Evolutionary conservation across 768 basidiomycete species (phyloP), one percentile per base, ranked within the genome.

Genomic region (Rhizopogon rudus): DNA sequence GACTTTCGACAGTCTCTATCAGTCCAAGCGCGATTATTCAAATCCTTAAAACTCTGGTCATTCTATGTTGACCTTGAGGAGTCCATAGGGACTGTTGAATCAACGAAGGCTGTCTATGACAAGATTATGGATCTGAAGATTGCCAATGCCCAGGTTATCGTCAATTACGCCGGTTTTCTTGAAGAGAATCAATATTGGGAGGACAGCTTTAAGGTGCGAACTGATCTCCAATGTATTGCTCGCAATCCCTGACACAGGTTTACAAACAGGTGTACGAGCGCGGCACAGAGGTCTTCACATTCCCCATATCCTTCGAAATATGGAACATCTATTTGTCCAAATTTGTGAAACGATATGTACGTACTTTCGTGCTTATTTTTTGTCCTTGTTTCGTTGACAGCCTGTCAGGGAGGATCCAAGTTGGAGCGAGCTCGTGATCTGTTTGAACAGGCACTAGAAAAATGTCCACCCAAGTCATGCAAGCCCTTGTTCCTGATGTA

Each of bases 241-340:
- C 56, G 44, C 14, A 20, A 40, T 20, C 20, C 31, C 40, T 14
- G 9, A 22, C 54, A 66, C 41, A 65, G 59, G 14, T 31, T 49
- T 28, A 40, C 44, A 40, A 40, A 5, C 48, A 91, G 89, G 88
- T 96, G 25, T 99, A 98, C 67, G 97, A 98, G 68, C 86, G 95
- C 25, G 97, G 97, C 45, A 93, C 96, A 9, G 96, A 98, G 60
- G 75, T 98, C 31, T 98, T 98, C 77, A 96, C 95, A 8, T 98
- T 92, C 79, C 97, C 97, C 0, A 86, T 98, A 57, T 95, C 93
- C 3, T 98, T 98, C 70, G 97, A 99, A 72, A 86, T 99, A 60
- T 98, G 97, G 96, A 98, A 99, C 69, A 97, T 97, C 52, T 99
- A 98, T 70, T 74, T 99, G 17, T 87, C 92, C 43, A 98, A 98